These are phyloP conservation scores for Borovskyia barvae DNA, from an alignment of 208 protist species.

Conservation along the genomic window DNA sequence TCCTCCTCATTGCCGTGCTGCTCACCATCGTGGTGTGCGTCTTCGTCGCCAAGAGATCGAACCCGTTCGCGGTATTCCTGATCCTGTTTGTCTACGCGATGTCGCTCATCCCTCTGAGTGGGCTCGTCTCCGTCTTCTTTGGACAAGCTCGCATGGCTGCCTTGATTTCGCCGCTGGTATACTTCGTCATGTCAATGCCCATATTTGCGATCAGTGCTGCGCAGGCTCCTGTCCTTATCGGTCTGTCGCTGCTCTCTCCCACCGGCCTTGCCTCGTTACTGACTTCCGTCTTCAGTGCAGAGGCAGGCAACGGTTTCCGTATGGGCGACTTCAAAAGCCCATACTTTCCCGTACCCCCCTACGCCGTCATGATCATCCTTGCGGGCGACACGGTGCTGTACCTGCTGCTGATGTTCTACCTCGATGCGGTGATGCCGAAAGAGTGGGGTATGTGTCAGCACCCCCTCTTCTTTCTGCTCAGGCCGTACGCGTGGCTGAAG, in stretches of 20 bases:
- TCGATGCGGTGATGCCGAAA: conserved; percentile 65
- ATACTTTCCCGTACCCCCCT: conserved; percentile 20
- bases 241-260: conserved; percentile 53
- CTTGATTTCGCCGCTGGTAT: conserved; percentile 64
- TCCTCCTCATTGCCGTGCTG: conserved; percentile 38
- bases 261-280: conserved; percentile 38
- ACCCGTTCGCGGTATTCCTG: conserved; percentile 49
- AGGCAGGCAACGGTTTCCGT: conserved; percentile 38
- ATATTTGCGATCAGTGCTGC: conserved; percentile 34
- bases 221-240: conserved; percentile 2
- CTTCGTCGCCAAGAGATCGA: conserved; percentile 37
- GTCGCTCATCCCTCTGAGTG: conserved; percentile 45
- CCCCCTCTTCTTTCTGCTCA: conserved; percentile 65
- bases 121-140: conserved; percentile 62
- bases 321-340: conserved; percentile 22
- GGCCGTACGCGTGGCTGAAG: conserved; percentile 17
- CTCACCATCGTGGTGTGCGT: conserved; percentile 51
- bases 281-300: conserved; percentile 22
- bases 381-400: conserved; percentile 42
- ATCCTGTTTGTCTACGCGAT: conserved; percentile 55
- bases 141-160: conserved; percentile 55
- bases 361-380: conserved; percentile 23
- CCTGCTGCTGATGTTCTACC: conserved; percentile 53
- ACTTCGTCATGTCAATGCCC: conserved; percentile 31
- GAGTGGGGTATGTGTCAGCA: conserved; percentile 51